phyloP scores from a whole-genome alignment of 192 early-diverging fungal genomes.

The Gryganskiella cystojenkinii region DNA sequence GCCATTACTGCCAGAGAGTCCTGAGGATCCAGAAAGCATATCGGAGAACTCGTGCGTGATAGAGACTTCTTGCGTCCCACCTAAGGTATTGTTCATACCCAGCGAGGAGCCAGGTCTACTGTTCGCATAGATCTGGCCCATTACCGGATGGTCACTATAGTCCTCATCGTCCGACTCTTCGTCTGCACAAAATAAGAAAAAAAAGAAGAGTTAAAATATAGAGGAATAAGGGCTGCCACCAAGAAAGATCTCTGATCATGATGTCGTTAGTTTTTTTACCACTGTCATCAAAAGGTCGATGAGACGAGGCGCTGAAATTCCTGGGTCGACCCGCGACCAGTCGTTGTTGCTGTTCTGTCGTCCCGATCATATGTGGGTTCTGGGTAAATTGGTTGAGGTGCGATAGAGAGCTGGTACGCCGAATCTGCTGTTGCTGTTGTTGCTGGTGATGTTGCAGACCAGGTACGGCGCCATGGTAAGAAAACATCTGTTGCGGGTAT shows the following conservation, averaged over 20 bases:
- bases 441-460: constrained; percentile 21
- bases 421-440: constrained; percentile 32
- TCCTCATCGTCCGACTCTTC: constrained; percentile 43
- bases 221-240: background rate
- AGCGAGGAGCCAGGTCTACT: constrained; percentile 45
- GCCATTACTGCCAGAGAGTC: background rate
- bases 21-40: constrained; percentile 31
- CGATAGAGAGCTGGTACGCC: constrained; percentile 45
- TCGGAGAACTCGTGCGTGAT: constrained; percentile 45
- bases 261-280: no score
- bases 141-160: constrained; percentile 32
- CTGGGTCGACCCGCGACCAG: constrained; percentile 47
- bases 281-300: constrained; percentile 37
- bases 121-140: constrained; percentile 12
- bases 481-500: constrained; percentile 36
- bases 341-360: constrained; percentile 25
- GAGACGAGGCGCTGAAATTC: constrained; percentile 36
- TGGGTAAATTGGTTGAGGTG: constrained; percentile 36
- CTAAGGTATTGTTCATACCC: constrained; percentile 49
- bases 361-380: background rate
- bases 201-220: background rate
- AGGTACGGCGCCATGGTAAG: constrained; percentile 16
- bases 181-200: constrained; percentile 11
- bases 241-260: no score
- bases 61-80: constrained; percentile 30